phyloP scores from a whole-genome alignment of 345 rosid genomes.

The Pugionium cornutum region DNA sequence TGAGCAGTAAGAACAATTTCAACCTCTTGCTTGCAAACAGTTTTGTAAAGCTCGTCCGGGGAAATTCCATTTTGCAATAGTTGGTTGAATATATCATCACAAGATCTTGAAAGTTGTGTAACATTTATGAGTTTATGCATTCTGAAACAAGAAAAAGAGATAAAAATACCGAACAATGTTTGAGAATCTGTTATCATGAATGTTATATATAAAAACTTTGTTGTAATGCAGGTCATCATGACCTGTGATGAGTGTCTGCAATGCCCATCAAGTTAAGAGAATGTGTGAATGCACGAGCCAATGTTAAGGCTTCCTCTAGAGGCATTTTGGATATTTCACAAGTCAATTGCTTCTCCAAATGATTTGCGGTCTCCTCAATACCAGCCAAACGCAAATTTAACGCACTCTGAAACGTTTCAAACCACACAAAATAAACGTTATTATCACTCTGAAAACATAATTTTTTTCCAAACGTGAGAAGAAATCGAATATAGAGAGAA shows the following conservation, averaged over 20 bases:
- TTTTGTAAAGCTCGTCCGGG: conserved; percentile 70
- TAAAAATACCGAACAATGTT: not conserved
- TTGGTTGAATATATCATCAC: conserved; percentile 84
- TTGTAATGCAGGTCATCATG: not conserved
- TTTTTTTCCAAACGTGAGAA: not conserved
- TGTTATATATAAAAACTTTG: not conserved
- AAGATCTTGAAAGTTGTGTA: conserved; percentile 72
- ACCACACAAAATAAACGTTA: not conserved
- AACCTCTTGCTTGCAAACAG: conserved; percentile 87
- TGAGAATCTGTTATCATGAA: not conserved
- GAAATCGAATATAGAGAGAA: not conserved
- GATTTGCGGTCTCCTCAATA: conserved; percentile 79
- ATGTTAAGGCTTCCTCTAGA: conserved; percentile 77
- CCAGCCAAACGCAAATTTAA: conserved; percentile 83
- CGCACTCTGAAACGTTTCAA: conserved; percentile 60
- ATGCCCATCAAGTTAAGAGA: conserved; percentile 91
- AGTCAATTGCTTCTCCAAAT: conserved; percentile 83
- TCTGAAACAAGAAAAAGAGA: conserved; percentile 42
- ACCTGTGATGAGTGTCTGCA: conserved; percentile 97
- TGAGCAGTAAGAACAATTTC: conserved; percentile 99
- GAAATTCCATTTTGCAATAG: conserved; percentile 79
- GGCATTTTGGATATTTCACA: conserved; percentile 78
- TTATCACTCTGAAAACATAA: not conserved
- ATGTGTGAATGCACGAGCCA: conserved; percentile 94
- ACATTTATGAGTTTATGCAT: conserved; percentile 62